phyloP scores from a whole-genome alignment of 2,329 filamentous ascomycete species.

The Trichophyton equinum region DNA sequence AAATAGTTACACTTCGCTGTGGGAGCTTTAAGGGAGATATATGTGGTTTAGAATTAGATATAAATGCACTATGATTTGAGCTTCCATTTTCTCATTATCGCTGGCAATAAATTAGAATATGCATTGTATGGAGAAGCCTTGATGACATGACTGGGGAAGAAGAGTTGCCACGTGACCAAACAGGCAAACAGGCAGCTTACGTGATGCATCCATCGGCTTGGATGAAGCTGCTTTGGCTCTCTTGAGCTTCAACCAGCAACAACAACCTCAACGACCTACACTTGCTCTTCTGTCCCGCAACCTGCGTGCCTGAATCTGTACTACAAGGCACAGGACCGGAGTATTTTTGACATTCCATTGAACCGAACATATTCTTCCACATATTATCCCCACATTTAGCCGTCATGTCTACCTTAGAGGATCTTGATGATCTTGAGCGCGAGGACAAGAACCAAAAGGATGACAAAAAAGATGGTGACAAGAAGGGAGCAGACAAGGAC shows the following conservation, averaged over 20 bases:
- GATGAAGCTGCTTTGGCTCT: not conserved
- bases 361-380: not conserved
- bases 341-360: not conserved
- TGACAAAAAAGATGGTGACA: slow-evolving; percentile 43
- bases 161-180: not conserved
- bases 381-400: slow-evolving; percentile 6
- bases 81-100: not conserved
- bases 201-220: slow-evolving; percentile 1
- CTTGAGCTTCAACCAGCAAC: not conserved
- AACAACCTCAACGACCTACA: not conserved
- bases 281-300: not conserved
- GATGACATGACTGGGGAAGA: not conserved
- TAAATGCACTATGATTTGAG: not conserved
- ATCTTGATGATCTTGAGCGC: slow-evolving; percentile 79
- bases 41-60: not conserved
- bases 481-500: slow-evolving; percentile 46
- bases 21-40: not conserved
- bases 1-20: not conserved
- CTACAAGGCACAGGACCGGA: not conserved
- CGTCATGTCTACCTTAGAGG: slow-evolving; percentile 79
- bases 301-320: not conserved
- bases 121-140: not conserved
- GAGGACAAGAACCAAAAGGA: slow-evolving; percentile 55
- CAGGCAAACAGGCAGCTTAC: slow-evolving; percentile 3
- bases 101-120: not conserved